These are phyloP conservation scores for Lactarius hengduanensis DNA, from an alignment of 768 basidiomycete genomes.

Conservation along the genomic window DNA sequence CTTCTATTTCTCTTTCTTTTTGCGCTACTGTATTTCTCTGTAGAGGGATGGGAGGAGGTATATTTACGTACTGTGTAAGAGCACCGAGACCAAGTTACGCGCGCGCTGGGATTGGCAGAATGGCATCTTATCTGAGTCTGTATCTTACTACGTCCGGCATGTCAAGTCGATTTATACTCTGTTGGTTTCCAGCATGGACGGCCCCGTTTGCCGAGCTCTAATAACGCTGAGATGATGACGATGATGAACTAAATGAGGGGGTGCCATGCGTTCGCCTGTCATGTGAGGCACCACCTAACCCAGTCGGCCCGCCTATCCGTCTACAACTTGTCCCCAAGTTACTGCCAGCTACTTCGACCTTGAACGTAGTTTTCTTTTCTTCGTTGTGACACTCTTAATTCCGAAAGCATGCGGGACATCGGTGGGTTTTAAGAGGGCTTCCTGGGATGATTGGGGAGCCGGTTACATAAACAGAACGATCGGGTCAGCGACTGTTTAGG, in stretches of 20 bases:
- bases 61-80: conserved; percentile 1
- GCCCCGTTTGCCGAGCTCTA: neutral
- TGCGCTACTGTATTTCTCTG: neutral
- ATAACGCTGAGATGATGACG: neutral
- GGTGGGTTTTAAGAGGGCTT: neutral
- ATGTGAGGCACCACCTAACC: neutral
- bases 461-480: neutral
- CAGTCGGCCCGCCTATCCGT: neutral
- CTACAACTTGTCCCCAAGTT: too few relatives aligned
- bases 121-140: neutral
- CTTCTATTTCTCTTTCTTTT: neutral
- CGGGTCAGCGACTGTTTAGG: neutral
- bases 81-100: neutral
- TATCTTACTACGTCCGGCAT: neutral
- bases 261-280: neutral
- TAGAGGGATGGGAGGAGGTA: neutral
- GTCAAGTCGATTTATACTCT: neutral
- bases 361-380: neutral
- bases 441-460: neutral
- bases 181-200: neutral
- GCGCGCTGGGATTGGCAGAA: neutral
- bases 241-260: neutral
- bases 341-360: neutral
- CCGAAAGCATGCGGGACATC: neutral
- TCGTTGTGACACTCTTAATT: neutral